These are phyloP conservation scores for Chenopodium suecicum DNA, from an alignment of 148 eudicot species.

Conservation along the genomic window DNA sequence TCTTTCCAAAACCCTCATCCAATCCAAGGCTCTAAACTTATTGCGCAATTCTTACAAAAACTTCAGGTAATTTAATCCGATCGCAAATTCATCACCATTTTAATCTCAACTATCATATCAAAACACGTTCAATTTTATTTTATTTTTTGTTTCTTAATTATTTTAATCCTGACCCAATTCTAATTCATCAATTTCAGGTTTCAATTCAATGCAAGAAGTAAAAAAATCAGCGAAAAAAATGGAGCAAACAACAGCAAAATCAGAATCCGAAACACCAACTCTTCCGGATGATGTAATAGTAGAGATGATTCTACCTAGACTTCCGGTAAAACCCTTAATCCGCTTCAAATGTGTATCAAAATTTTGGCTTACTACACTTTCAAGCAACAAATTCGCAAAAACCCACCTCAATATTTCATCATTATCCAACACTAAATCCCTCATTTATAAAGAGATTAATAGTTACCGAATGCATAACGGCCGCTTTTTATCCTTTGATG, in stretches of 20 bases:
- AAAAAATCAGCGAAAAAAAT: too few species aligned
- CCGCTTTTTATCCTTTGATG: neutral
- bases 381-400: constrained; percentile 2
- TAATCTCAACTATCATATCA: too few species aligned
- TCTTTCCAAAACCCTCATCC: too few species aligned
- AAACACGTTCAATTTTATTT: too few species aligned
- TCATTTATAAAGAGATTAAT: neutral
- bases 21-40: too few species aligned
- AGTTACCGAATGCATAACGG: neutral
- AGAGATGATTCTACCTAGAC: constrained; percentile 10
- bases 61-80: too few species aligned
- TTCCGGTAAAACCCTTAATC: constrained; percentile 16
- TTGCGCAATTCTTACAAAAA: too few species aligned
- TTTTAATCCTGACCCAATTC: too few species aligned
- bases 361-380: neutral
- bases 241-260: too few species aligned
- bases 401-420: constrained; percentile 1
- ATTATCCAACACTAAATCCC: neutral
- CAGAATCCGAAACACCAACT: neutral
- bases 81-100: too few species aligned
- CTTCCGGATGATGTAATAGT: neutral
- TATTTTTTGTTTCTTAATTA: too few species aligned
- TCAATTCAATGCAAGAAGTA: neutral
- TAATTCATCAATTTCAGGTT: neutral
- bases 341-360: constrained; percentile 22